phyloP scores from a whole-genome alignment of 1,139 yeast species.

The Scheffersomyces insectosa region DNA sequence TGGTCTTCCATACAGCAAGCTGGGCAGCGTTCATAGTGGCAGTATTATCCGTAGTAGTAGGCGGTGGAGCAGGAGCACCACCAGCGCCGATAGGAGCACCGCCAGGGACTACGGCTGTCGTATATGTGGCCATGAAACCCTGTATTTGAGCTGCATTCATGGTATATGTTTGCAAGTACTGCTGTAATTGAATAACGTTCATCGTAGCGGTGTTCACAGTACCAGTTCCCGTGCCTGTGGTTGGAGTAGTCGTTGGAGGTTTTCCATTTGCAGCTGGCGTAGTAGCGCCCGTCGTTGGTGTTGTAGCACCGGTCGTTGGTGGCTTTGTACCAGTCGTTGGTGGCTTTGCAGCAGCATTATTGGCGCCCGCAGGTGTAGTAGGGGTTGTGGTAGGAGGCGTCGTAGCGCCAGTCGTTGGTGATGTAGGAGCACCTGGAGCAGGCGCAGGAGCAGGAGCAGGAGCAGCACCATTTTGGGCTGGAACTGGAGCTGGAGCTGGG shows the following conservation, averaged over 20 bases:
- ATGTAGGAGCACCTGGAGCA: conserved; percentile 21
- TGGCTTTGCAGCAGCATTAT: conserved; percentile 12
- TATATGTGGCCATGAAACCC: too few species aligned
- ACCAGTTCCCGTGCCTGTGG: neutral
- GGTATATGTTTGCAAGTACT: neutral
- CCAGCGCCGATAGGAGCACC: neutral
- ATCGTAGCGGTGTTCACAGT: neutral
- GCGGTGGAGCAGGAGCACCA: neutral
- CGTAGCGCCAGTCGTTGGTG: conserved; percentile 27
- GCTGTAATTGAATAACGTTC: neutral
- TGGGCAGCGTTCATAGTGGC: neutral
- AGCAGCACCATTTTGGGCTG: conserved; percentile 10
- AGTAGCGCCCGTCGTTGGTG: neutral
- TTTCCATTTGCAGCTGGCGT: neutral
- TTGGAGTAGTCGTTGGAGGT: neutral
- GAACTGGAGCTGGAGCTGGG: conserved; percentile 11
- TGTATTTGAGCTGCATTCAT: neutral
- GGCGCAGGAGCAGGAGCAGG: conserved; percentile 9
- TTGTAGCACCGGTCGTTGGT: conserved; percentile 19
- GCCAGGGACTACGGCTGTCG: too few species aligned
- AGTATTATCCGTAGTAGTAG: neutral
- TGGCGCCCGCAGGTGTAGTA: conserved; percentile 39
- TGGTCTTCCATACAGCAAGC: neutral
- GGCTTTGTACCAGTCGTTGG: conserved; percentile 15
- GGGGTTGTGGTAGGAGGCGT: conserved; percentile 31